A percentile compares a stretch with the other conserved stretches of the same genome.
Conservation (phyloP, 805 yeast species). For the Metschnikowia shivogae region DNA sequence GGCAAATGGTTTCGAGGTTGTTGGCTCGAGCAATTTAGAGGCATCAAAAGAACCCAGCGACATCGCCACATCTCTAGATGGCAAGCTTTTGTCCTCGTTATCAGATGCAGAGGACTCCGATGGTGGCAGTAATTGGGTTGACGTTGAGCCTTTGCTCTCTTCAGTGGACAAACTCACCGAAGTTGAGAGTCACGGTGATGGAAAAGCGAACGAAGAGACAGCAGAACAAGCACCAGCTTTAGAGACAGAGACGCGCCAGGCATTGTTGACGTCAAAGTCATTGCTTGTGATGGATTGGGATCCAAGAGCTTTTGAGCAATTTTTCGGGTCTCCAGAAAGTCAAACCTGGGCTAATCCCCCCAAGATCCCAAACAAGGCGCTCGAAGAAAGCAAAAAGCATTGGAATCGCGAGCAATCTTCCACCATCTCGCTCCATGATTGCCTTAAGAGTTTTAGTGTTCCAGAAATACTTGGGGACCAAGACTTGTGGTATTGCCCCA, state of each 20-base stretch:
- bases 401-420: slow-evolving; percentile 43
- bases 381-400: slow-evolving; percentile 43
- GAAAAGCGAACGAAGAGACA: background rate
- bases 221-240: background rate
- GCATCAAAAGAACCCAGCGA: background rate
- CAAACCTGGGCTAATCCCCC: slow-evolving; percentile 52
- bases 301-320: slow-evolving; percentile 41
- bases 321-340: slow-evolving; percentile 45
- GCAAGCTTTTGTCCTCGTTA: background rate
- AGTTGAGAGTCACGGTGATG: background rate
- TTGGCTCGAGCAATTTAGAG: background rate
- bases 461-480: slow-evolving; percentile 84
- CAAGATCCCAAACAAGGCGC: slow-evolving; percentile 47
- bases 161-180: slow-evolving; percentile 9
- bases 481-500: slow-evolving; percentile 92
- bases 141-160: slow-evolving; percentile 11
- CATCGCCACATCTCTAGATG: background rate
- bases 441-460: slow-evolving; percentile 67
- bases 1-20: slow-evolving; percentile 1
- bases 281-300: slow-evolving; percentile 66
- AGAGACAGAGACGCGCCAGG: background rate
- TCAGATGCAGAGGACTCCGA: slow-evolving; percentile 27
- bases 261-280: slow-evolving; percentile 21
- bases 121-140: slow-evolving; percentile 21
- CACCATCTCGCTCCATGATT: slow-evolving; percentile 54